phyloP scores from a whole-genome alignment of 164 flowering plant species.

The Sextonia rubra region DNA sequence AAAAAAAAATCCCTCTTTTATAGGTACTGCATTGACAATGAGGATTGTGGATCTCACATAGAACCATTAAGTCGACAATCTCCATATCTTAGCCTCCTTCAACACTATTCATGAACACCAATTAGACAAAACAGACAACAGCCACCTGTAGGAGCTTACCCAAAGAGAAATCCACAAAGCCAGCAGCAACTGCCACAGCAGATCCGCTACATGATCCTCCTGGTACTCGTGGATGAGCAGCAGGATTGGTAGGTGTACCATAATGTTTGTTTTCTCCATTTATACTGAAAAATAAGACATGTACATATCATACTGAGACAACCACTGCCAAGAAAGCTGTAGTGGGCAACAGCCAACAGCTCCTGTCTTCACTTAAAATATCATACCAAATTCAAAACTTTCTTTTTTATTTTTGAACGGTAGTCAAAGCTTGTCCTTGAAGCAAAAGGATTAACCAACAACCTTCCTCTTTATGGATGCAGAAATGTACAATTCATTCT shows the following conservation, averaged over 20 bases:
- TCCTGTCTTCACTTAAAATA: neutral
- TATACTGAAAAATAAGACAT: slow-evolving; percentile 44
- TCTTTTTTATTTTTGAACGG: too few species aligned
- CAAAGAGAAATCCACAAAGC: slow-evolving; percentile 75
- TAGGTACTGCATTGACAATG: too few species aligned
- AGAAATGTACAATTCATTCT: neutral
- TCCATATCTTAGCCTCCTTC: neutral
- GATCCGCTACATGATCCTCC: slow-evolving; percentile 96
- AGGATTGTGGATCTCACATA: too few species aligned
- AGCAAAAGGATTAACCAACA: neutral
- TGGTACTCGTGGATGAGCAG: slow-evolving; percentile 49
- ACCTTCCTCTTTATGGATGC: neutral
- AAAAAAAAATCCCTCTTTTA: too few species aligned
- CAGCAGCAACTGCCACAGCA: slow-evolving; percentile 86
- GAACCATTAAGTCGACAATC: neutral
- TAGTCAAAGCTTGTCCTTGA: too few species aligned
- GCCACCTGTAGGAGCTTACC: slow-evolving; percentile 39
- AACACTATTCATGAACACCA: neutral
- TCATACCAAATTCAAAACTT: neutral
- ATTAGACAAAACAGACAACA: neutral
- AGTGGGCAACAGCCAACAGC: neutral
- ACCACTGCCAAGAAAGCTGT: neutral
- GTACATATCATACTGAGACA: neutral
- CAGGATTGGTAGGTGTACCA: slow-evolving; percentile 82
- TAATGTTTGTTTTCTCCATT: slow-evolving; percentile 81